A percentile compares a stretch with the other conserved stretches of the same genome.
phyloP scores from a whole-genome alignment of 257 asterid genomes.

The Nicotiana otophora region DNA sequence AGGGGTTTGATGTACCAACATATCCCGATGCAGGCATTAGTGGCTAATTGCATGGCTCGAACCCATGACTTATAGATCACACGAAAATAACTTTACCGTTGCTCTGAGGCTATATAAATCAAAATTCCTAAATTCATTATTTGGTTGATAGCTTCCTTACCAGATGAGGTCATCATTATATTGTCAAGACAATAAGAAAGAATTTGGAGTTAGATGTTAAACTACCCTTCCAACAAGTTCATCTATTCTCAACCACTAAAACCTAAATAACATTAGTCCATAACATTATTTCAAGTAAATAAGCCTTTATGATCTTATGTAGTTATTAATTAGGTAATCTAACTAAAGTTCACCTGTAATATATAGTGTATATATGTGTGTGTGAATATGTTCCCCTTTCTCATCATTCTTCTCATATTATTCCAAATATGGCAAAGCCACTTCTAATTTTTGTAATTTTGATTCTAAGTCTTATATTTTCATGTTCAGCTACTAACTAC shows the following conservation, averaged over 20 bases:
- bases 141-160: background rate
- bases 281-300: background rate
- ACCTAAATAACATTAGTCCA: background rate
- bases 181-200: background rate
- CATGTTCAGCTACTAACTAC: conserved; percentile 45
- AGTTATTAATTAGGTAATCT: conserved; percentile 4
- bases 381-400: background rate
- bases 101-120: no score
- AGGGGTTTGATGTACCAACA: no score
- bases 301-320: background rate
- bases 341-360: background rate
- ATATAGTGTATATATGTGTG: background rate
- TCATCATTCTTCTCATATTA: background rate
- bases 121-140: background rate
- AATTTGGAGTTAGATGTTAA: background rate
- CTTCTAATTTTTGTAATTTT: conserved; percentile 14
- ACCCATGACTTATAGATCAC: no score
- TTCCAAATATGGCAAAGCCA: conserved; percentile 35
- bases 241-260: background rate
- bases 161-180: background rate
- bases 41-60: no score
- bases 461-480: conserved; percentile 19
- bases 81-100: no score
- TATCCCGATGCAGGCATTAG: no score
- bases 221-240: background rate